phyloP scores from a whole-genome alignment of 257 asterid species.

The Scutellaria minor region DNA sequence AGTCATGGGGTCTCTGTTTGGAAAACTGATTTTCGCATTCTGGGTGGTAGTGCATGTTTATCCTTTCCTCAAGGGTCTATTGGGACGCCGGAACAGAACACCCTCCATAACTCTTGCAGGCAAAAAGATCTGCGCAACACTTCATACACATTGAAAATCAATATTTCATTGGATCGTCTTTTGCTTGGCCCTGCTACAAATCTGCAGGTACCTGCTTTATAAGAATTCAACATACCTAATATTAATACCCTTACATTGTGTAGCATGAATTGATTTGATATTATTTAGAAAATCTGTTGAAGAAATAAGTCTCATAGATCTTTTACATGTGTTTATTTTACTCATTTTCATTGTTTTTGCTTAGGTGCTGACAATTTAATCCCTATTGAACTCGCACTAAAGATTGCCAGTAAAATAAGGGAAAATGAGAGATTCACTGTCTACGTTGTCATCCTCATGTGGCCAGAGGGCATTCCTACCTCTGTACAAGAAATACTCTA shows the following conservation, averaged over 20 bases:
- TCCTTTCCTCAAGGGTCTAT: constrained; percentile 24
- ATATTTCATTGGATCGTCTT: constrained; percentile 89
- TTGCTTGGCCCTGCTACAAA: constrained; percentile 87
- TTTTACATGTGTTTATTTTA: constrained; percentile 13
- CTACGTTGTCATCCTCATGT: constrained; percentile 86
- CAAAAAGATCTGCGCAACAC: constrained; percentile 89
- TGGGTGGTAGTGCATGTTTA: constrained; percentile 31
- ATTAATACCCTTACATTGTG: background rate
- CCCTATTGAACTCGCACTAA: constrained; percentile 89
- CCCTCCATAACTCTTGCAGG: constrained; percentile 42
- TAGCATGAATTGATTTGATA: constrained; percentile 1
- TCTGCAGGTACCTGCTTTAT: constrained; percentile 63
- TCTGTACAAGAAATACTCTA: constrained; percentile 92
- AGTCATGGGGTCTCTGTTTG: constrained; percentile 26
- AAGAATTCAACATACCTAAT: background rate
- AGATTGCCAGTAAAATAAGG: constrained; percentile 77
- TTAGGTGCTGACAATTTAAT: constrained; percentile 92
- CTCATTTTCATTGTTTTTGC: constrained; percentile 15
- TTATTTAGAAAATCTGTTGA: background rate
- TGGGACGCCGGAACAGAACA: background rate
- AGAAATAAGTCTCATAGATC: background rate
- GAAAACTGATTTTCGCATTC: constrained; percentile 10
- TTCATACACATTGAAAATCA: constrained; percentile 96
- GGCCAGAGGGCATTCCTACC: constrained; percentile 94
- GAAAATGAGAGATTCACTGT: constrained; percentile 83